A percentile compares a stretch with the other conserved stretches of the same genome.
Conservation (phyloP, 2,329 filamentous ascomycete genomes). For the Celoporthe dispersa region DNA sequence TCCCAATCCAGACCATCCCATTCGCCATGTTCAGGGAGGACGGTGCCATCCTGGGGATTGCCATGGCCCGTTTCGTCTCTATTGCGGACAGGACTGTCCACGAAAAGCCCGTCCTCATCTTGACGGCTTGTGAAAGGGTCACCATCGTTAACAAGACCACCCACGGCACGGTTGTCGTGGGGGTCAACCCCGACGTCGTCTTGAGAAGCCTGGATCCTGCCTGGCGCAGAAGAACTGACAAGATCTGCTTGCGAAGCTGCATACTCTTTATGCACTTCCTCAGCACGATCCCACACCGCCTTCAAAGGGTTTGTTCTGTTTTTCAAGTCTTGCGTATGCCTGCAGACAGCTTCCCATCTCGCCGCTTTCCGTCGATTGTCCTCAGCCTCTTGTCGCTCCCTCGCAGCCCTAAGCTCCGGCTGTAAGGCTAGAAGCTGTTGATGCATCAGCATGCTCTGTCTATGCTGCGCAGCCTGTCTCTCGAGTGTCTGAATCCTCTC, state of each 20-base stretch:
- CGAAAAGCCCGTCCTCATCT: slow-evolving; percentile 11
- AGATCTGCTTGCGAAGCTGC: slow-evolving; percentile 4
- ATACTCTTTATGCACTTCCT: not conserved
- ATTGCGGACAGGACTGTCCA: not conserved
- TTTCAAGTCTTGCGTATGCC: slow-evolving; percentile 1
- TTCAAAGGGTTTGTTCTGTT: slow-evolving; percentile 8
- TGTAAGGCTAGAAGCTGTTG: not conserved
- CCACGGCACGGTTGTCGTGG: not conserved
- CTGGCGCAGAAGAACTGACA: not conserved
- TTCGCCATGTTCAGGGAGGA: not conserved
- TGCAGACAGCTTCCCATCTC: not conserved
- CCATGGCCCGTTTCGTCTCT: not conserved
- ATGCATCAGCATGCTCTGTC: not conserved
- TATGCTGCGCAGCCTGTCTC: not conserved
- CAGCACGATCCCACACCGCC: slow-evolving; percentile 12
- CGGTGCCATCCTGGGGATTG: not conserved
- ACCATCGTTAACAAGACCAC: not conserved
- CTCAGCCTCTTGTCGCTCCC: slow-evolving; percentile 11
- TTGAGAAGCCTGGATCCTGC: not conserved
- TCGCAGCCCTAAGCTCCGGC: not conserved
- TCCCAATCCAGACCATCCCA: slow-evolving; percentile 17
- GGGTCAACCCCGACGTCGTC: not conserved
- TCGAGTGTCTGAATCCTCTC: not conserved
- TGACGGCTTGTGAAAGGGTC: not conserved
- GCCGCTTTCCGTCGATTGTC: not conserved